Evolutionary conservation across 2,329 filamentous ascomycete species (phyloP).

Genomic region (Fulvia fulva): DNA sequence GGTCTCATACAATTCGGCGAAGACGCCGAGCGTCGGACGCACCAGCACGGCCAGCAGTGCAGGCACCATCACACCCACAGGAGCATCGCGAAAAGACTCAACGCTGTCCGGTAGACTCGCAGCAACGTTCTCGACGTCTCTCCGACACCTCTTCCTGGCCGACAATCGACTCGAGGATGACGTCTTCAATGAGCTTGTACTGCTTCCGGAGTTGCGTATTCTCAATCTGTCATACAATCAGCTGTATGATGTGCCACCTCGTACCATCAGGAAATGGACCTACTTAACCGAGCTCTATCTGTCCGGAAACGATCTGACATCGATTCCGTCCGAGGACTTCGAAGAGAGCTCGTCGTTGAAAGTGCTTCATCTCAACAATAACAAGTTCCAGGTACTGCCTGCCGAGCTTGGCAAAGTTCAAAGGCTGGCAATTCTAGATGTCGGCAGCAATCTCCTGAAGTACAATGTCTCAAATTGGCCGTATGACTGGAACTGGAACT

Average conservation of each 20-base stretch:
- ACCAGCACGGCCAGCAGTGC: conserved; percentile 69
- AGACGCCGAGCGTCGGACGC: conserved; percentile 44
- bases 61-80: conserved; percentile 57
- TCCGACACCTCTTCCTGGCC: conserved; percentile 80
- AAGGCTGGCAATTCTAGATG: conserved; percentile 86
- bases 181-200: conserved; percentile 83
- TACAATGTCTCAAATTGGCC: conserved; percentile 99
- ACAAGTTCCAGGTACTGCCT: conserved; percentile 94
- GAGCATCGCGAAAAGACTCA: conserved; percentile 75
- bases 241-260: conserved; percentile 83
- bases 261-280: conserved; percentile 84
- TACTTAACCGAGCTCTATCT: conserved; percentile 88
- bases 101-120: conserved; percentile 73
- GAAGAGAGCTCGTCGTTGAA: conserved; percentile 85
- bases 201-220: conserved; percentile 77
- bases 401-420: conserved; percentile 93
- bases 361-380: conserved; percentile 91
- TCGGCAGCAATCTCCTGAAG: conserved; percentile 90
- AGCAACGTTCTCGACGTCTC: conserved; percentile 81
- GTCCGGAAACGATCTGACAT: conserved; percentile 90
- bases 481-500: conserved; percentile 99
- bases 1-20: conserved; percentile 73
- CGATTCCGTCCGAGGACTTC: conserved; percentile 85
- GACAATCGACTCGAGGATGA: conserved; percentile 95
- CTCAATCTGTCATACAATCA: conserved; percentile 95